These are phyloP conservation scores for Starmerella kuoi DNA, from an alignment of 805 yeast species.

Conservation along the genomic window DNA sequence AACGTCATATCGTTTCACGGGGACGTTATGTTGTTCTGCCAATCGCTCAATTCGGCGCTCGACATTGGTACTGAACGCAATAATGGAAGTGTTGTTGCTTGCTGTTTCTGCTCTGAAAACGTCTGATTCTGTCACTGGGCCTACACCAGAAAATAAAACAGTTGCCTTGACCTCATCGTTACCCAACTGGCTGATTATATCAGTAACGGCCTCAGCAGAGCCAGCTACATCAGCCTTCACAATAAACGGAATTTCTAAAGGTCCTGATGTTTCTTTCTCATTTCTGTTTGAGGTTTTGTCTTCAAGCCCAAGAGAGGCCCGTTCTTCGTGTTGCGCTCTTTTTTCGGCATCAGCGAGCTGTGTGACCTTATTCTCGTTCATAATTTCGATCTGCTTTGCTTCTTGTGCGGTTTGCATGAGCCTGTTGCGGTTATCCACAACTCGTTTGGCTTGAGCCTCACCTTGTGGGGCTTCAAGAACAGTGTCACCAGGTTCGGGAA, in stretches of 20 bases:
- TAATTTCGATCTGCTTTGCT: conserved; percentile 49
- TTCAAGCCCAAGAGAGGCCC: conserved; percentile 50
- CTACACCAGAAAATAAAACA: conserved; percentile 68
- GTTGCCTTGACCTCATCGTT: conserved; percentile 67
- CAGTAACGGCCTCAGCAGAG: conserved; percentile 83
- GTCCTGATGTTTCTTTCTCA: conserved; percentile 22
- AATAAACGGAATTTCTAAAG: conserved; percentile 44
- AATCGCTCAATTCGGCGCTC: conserved; percentile 49
- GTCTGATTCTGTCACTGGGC: conserved; percentile 58
- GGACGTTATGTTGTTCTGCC: conserved; percentile 48
- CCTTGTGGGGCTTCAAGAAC: conserved; percentile 55
- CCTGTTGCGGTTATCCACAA: conserved; percentile 48
- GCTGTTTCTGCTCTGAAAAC: conserved; percentile 57
- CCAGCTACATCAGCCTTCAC: conserved; percentile 90
- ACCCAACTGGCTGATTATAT: conserved; percentile 70
- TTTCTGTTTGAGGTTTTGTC: conserved; percentile 35
- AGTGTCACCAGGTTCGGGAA: conserved; percentile 85
- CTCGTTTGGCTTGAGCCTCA: conserved; percentile 67
- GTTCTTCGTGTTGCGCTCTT: conserved; percentile 43
- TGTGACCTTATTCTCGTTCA: conserved; percentile 50
- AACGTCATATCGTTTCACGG: conserved; percentile 54
- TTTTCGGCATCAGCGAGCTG: conserved; percentile 39
- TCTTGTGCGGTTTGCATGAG: conserved; percentile 44
- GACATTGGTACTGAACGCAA: conserved; percentile 64
- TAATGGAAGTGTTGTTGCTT: conserved; percentile 45